Percentiles rank a stretch among this genome's conserved stretches.
phyloP scores from a whole-genome alignment of 345 rosid genomes.

The Linum usitatissimum region DNA sequence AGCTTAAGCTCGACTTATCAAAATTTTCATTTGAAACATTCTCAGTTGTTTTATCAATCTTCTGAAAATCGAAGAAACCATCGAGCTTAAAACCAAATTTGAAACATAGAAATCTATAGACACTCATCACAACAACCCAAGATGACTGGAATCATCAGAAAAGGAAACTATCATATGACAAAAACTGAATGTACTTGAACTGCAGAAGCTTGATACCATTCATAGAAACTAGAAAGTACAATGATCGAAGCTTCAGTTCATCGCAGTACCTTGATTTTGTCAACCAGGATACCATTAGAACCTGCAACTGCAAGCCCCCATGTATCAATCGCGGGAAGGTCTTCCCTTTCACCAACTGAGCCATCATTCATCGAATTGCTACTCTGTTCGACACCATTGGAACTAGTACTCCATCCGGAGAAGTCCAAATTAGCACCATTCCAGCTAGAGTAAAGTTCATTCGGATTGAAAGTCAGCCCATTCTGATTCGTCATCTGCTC shows the following conservation, averaged over 20 bases:
- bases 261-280: conserved; percentile 3
- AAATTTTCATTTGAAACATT: background rate
- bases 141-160: background rate
- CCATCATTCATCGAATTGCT: conserved; percentile 14
- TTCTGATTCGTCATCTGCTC: conserved; percentile 19
- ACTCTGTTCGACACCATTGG: conserved; percentile 13
- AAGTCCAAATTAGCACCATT: conserved; percentile 23
- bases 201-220: too few species aligned
- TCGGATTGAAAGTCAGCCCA: conserved; percentile 7
- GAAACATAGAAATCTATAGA: background rate
- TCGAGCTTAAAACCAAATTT: background rate
- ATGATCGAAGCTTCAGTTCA: background rate
- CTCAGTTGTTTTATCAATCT: background rate
- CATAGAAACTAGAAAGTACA: conserved; percentile 1
- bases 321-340: conserved; percentile 25
- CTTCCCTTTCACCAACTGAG: conserved; percentile 10
- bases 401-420: conserved; percentile 15
- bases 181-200: too few species aligned
- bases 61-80: conserved; percentile 1
- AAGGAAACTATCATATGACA: background rate
- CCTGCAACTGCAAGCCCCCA: conserved; percentile 42
- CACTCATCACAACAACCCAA: background rate
- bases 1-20: background rate
- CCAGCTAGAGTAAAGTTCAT: conserved; percentile 25
- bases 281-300: conserved; percentile 8